Evolutionary conservation across 2,329 filamentous ascomycete genomes (phyloP).

Genomic region (Neofusicoccum sp.): DNA sequence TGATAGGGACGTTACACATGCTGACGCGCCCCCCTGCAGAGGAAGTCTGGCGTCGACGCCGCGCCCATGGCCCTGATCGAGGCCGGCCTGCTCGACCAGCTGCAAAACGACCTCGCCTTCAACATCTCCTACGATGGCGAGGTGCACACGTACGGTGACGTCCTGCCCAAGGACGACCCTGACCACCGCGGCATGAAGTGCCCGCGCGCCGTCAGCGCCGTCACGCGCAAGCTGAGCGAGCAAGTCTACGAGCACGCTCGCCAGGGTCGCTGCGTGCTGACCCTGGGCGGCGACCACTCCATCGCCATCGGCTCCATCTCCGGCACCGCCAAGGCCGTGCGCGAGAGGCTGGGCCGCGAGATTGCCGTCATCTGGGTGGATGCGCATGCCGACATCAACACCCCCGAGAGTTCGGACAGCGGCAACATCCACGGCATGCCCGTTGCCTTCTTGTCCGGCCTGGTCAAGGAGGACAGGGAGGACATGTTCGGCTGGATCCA

Average conservation of each 20-base stretch:
- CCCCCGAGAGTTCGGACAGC: conserved; percentile 81
- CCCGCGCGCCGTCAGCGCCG: conserved; percentile 78
- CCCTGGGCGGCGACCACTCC: conserved; percentile 91
- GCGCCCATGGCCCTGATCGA: conserved; percentile 87
- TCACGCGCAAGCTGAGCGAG: conserved; percentile 73
- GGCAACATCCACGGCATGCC: conserved; percentile 99
- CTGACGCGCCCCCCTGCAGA: conserved; percentile 49
- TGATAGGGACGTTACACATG: conserved; percentile 7
- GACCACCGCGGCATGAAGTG: conserved; percentile 93
- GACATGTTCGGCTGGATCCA: conserved; percentile 89
- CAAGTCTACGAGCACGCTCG: conserved; percentile 87
- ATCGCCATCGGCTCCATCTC: conserved; percentile 93
- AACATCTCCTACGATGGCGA: conserved; percentile 77
- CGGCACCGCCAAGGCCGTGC: conserved; percentile 80
- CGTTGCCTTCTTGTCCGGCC: conserved; percentile 82
- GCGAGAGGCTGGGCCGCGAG: conserved; percentile 77
- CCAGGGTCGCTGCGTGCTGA: conserved; percentile 82
- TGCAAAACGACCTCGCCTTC: conserved; percentile 84
- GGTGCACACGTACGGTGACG: conserved; percentile 78
- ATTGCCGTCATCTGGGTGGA: conserved; percentile 98
- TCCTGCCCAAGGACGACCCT: conserved; percentile 70
- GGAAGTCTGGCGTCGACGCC: conserved; percentile 87
- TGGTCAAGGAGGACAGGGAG: conserved; percentile 71
- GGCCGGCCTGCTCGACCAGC: conserved; percentile 78
- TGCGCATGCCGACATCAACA: conserved; percentile 97